Evolutionary conservation across 1,284 basidiomycete species (phyloP).

Genomic region (Pholiota adiposa): DNA sequence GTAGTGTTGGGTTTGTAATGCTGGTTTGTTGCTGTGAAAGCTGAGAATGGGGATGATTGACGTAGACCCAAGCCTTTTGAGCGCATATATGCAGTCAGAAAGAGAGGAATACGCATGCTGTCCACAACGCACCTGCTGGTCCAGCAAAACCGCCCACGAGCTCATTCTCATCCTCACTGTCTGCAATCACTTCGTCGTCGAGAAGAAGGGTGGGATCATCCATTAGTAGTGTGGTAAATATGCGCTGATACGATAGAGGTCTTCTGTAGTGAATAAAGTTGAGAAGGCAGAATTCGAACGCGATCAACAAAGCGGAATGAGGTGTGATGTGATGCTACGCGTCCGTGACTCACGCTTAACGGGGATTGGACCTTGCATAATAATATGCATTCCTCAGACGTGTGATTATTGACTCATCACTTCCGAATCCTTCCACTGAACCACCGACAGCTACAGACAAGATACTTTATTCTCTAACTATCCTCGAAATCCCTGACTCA

Average conservation of each 20-base stretch:
- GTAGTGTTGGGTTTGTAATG: constrained; percentile 3
- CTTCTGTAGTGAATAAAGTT: background rate
- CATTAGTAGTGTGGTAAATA: constrained; percentile 2
- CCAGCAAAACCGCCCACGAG: constrained; percentile 6
- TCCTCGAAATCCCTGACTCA: no score
- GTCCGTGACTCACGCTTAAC: constrained; percentile 21
- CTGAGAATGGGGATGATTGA: constrained; percentile 20
- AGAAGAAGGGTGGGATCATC: background rate
- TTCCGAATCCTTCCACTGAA: no score
- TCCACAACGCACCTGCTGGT: constrained; percentile 2
- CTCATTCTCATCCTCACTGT: constrained; percentile 27
- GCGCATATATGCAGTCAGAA: background rate
- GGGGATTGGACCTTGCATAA: no score
- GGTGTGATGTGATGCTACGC: constrained; percentile 20
- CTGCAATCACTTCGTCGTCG: constrained; percentile 29
- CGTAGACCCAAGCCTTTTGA: background rate
- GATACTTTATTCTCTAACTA: no score
- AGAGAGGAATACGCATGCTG: background rate
- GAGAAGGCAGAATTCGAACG: constrained; percentile 4
- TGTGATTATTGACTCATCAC: no score
- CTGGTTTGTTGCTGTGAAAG: constrained; percentile 16
- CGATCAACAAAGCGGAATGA: constrained; percentile 23
- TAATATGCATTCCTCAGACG: no score
- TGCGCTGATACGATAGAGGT: background rate
- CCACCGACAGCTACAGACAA: no score